Percentiles rank a stretch among this genome's conserved stretches.
Evolutionary conservation across 1,284 basidiomycete genomes (phyloP).

Genomic region (Termitomyces sp.): DNA sequence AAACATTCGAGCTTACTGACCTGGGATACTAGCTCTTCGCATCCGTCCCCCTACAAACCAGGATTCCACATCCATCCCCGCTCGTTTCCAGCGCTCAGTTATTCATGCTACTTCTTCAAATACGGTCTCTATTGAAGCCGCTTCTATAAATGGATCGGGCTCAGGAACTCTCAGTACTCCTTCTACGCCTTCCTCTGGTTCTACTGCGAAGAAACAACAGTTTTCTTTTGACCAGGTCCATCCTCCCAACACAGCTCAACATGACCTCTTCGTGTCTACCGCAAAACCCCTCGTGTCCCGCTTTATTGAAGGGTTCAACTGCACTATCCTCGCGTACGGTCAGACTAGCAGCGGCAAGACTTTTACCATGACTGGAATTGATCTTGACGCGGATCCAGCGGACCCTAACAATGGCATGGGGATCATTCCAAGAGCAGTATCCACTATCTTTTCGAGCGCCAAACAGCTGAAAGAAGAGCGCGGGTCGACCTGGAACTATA

Average conservation of each 20-base stretch:
- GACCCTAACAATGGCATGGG: constrained; percentile 80
- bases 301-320: constrained; percentile 96
- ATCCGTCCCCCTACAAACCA: constrained; percentile 86
- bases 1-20: constrained; percentile 7
- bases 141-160: constrained; percentile 40
- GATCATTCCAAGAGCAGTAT: constrained; percentile 92
- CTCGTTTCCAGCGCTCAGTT: constrained; percentile 88
- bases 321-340: constrained; percentile 96
- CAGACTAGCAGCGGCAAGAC: constrained; percentile 98
- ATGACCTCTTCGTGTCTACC: constrained; percentile 78
- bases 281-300: constrained; percentile 84
- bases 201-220: constrained; percentile 70
- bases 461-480: constrained; percentile 74
- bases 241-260: constrained; percentile 76
- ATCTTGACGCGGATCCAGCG: constrained; percentile 75
- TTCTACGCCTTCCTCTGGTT: constrained; percentile 47
- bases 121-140: constrained; percentile 72
- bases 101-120: constrained; percentile 71
- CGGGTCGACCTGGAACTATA: constrained; percentile 67
- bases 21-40: constrained; percentile 66
- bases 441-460: constrained; percentile 83
- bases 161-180: constrained; percentile 39
- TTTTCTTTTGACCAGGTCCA: constrained; percentile 97
- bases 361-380: constrained; percentile 93
- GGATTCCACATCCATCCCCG: constrained; percentile 81